Evolutionary conservation across 345 rosid genomes (phyloP).

Genomic region (Camelina laxa): DNA sequence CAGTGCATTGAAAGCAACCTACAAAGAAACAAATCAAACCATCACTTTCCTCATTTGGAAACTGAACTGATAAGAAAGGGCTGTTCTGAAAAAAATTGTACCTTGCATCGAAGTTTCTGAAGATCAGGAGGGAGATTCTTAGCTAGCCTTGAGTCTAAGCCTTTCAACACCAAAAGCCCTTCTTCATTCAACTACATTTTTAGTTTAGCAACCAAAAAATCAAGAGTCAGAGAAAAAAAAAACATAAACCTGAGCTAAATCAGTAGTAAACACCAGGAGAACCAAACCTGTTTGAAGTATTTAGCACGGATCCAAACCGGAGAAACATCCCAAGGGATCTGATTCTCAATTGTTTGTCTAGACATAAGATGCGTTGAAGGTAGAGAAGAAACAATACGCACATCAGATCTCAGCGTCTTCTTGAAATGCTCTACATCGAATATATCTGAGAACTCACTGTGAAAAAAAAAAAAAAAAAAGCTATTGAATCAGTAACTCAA

Average conservation of each 20-base stretch:
- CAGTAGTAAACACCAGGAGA: constrained; percentile 15
- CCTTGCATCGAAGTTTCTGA: constrained; percentile 85
- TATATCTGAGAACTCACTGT: constrained; percentile 74
- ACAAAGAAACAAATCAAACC: background rate
- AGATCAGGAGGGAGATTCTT: constrained; percentile 72
- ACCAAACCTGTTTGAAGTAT: constrained; percentile 56
- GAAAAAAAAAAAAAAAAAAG: constrained; percentile 3
- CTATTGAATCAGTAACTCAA: background rate
- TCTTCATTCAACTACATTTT: constrained; percentile 61
- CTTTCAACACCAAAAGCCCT: constrained; percentile 68
- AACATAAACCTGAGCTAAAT: background rate
- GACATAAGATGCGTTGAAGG: constrained; percentile 73
- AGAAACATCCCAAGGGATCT: constrained; percentile 62
- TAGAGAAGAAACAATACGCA: constrained; percentile 67
- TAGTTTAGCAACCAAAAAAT: background rate
- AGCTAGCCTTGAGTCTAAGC: constrained; percentile 70
- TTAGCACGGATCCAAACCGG: constrained; percentile 76
- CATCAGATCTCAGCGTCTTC: constrained; percentile 62
- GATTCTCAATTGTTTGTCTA: constrained; percentile 57
- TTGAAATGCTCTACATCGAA: constrained; percentile 72
- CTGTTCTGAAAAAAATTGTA: background rate
- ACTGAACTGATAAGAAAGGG: background rate
- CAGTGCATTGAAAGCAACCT: constrained; percentile 81
- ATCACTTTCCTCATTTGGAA: background rate
- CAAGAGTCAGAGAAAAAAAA: background rate